These are phyloP conservation scores for Cercospora zeae-maydis DNA, from an alignment of 2,329 filamentous ascomycete genomes.

Conservation along the genomic window DNA sequence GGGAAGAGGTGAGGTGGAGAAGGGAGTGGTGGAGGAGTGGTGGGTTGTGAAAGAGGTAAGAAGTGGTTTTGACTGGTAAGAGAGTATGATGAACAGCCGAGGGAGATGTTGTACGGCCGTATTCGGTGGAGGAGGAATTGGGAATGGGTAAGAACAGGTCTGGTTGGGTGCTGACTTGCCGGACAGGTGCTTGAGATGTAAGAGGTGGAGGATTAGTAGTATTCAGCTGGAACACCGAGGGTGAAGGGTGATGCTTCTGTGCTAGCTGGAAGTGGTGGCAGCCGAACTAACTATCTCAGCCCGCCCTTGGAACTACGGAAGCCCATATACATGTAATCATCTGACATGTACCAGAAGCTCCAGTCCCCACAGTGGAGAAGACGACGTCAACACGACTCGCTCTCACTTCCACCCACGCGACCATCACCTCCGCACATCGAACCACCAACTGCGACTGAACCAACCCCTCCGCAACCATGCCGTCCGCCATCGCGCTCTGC, in stretches of 20 bases:
- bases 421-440: background rate
- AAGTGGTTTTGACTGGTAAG: background rate
- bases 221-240: background rate
- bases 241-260: background rate
- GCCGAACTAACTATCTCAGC: background rate
- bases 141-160: background rate
- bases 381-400: background rate
- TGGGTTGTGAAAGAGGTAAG: background rate
- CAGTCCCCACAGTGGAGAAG: background rate
- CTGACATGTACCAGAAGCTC: background rate
- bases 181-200: background rate
- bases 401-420: background rate
- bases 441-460: background rate
- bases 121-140: background rate
- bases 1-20: background rate
- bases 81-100: background rate
- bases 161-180: background rate
- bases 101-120: background rate
- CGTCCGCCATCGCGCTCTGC: constrained; percentile 64
- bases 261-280: background rate
- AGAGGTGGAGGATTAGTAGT: background rate
- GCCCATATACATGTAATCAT: too few relatives aligned
- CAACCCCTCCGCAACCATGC: constrained; percentile 29
- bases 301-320: background rate
- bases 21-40: background rate